Evolutionary conservation across 495 filamentous ascomycete genomes (phyloP).

Genomic region (Penicillium fimorum): DNA sequence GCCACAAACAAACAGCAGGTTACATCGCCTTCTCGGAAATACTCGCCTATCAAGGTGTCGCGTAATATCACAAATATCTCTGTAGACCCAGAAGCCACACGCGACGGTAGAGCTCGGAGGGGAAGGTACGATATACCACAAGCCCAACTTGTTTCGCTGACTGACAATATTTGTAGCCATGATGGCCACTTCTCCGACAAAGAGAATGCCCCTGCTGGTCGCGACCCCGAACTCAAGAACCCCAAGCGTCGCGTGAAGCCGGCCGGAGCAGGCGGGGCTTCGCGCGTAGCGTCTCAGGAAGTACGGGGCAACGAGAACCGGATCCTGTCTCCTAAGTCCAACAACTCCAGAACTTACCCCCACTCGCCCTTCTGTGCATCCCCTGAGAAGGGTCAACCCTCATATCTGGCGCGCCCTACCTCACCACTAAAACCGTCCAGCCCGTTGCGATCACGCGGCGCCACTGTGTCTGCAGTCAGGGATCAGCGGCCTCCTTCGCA

Average conservation of each 20-base stretch:
- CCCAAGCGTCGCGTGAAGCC: conserved; percentile 60
- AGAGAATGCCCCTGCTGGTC: conserved; percentile 62
- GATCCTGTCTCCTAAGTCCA: conserved; percentile 77
- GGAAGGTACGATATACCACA: conserved; percentile 52
- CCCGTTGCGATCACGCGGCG: conserved; percentile 47
- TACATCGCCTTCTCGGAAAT: conserved; percentile 30
- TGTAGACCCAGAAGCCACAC: conserved; percentile 29
- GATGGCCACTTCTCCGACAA: conserved; percentile 70
- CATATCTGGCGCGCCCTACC: conserved; percentile 50
- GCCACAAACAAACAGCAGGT: conserved; percentile 28
- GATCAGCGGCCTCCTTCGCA: conserved; percentile 30
- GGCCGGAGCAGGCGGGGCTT: conserved; percentile 36
- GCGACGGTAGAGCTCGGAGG: conserved; percentile 52
- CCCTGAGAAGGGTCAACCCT: conserved; percentile 45
- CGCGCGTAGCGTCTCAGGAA: conserved; percentile 52
- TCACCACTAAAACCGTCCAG: conserved; percentile 55
- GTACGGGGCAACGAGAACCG: conserved; percentile 48
- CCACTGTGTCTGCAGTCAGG: conserved; percentile 33
- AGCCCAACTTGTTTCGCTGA: neutral
- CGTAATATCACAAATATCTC: conserved; percentile 33
- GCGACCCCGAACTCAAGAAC: conserved; percentile 47
- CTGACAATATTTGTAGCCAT: conserved; percentile 45
- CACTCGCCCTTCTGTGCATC: conserved; percentile 54
- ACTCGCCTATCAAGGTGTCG: conserved; percentile 31
- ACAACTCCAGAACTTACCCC: conserved; percentile 69